Conservation (phyloP, 2,329 filamentous ascomycete species). For the Xylariaceae sp. region DNA sequence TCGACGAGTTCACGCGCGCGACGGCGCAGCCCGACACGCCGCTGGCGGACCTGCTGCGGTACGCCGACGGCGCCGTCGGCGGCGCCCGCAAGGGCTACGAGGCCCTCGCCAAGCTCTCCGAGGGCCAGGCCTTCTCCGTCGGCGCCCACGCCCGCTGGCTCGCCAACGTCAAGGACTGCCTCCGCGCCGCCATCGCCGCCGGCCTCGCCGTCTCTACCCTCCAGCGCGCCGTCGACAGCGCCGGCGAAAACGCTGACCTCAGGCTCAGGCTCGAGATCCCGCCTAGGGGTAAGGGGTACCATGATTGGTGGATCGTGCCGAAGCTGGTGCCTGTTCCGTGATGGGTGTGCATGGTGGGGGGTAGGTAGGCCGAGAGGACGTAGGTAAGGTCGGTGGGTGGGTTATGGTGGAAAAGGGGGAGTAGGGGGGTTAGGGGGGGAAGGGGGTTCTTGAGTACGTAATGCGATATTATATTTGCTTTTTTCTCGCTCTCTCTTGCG, state of each 20-base stretch:
- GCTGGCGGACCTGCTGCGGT: constrained; percentile 45
- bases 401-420: too few relatives aligned
- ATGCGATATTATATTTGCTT: too few relatives aligned
- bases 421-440: too few relatives aligned
- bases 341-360: constrained; percentile 4
- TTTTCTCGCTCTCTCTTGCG: too few relatives aligned
- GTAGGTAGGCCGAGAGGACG: too few relatives aligned
- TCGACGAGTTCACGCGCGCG: constrained; percentile 59
- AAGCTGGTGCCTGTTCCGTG: constrained; percentile 40
- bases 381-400: not conserved
- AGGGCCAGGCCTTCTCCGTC: constrained; percentile 56
- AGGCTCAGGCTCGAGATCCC: constrained; percentile 57
- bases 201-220: constrained; percentile 65
- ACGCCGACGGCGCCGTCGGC: constrained; percentile 49
- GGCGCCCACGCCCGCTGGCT: constrained; percentile 66
- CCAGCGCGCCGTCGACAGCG: constrained; percentile 54
- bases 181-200: constrained; percentile 72
- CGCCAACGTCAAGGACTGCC: constrained; percentile 58
- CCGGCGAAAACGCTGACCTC: constrained; percentile 30
- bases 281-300: constrained; percentile 56
- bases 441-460: too few relatives aligned
- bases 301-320: constrained; percentile 68
- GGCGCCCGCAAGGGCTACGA: constrained; percentile 60
- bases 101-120: constrained; percentile 54
- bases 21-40: constrained; percentile 44